Conservation (phyloP, 2,329 filamentous ascomycete species). For the Chrysoporthe puriensis region DNA sequence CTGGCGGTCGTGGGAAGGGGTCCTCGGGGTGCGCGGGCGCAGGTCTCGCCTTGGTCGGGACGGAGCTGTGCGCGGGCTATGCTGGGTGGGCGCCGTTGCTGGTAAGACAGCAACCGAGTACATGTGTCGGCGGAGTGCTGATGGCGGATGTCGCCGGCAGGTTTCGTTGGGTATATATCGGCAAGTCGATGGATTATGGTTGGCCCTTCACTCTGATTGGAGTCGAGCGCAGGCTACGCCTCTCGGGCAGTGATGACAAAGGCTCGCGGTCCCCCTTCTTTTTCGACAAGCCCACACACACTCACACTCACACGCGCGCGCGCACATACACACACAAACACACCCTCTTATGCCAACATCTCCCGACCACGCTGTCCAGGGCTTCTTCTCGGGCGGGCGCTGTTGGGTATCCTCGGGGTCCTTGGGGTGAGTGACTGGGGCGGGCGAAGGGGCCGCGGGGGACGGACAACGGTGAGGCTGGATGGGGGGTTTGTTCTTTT, state of each 20-base stretch:
- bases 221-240: background rate
- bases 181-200: slow-evolving; percentile 26
- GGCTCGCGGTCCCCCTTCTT: slow-evolving; percentile 22
- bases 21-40: slow-evolving; percentile 34
- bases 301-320: background rate
- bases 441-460: background rate
- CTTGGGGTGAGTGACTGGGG: background rate
- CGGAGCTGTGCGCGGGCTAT: slow-evolving; percentile 35
- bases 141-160: slow-evolving; percentile 31
- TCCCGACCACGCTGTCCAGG: slow-evolving; percentile 22
- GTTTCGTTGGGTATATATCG: slow-evolving; percentile 28
- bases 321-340: background rate
- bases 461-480: background rate
- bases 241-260: slow-evolving; percentile 22
- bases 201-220: slow-evolving; percentile 19
- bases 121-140: slow-evolving; percentile 41
- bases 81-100: slow-evolving; percentile 37
- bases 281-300: slow-evolving; percentile 19
- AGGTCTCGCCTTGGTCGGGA: slow-evolving; percentile 38
- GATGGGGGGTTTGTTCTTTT: background rate
- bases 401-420: background rate
- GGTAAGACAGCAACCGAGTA: slow-evolving; percentile 37
- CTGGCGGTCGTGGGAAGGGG: slow-evolving; percentile 37
- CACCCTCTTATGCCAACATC: slow-evolving; percentile 19
- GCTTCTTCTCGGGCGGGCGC: background rate